Evolutionary conservation across 345 rosid species (phyloP), one percentile per base, ranked within the genome.

Genomic region (Sisymbrium altissimum): DNA sequence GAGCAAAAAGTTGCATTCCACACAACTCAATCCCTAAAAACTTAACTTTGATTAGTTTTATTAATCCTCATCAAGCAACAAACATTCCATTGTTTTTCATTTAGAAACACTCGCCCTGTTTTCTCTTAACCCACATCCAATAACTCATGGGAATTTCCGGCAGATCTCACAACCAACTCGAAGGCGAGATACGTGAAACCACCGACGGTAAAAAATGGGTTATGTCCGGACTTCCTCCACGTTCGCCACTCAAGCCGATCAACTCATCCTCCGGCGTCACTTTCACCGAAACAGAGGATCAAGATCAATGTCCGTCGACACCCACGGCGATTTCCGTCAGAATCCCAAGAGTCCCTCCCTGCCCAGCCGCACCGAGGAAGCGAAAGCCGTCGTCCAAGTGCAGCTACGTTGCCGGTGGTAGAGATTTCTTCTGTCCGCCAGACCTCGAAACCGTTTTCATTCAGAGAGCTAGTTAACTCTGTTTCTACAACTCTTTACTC

Each of bases 361-460:
- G 95, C 56, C 97, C 97, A 23, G 85, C 88, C n/a, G 82, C 97
- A 2, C 97, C 95, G 1, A 84, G 81, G 85, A 91, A 88, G 77
- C 77, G 84, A 18, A 91, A 83, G 58, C 65, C 83, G 43, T 49
- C 87, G n/a, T 53, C 68, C 27, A 88, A 83, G 67, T 77, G 80
- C 64, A 68, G 81, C 18, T 71, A 67, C 57, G 71, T 72, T n/a
- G 59, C 78, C 55, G 62, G 67, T 1, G 67, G 59, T 45, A 78
- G 84, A 43, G 84, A 65, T 48, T 87, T 80, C 79, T 87, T 87
- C 13, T 71, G 78, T 59, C 89, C 92, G 4, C 88, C 86, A 13
- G 89, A 87, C 63, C 84, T 87, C 49, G 92, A 87, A 49, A 78
- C 81, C 32, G 85, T 85, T 39, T 87, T 87, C 58, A 75, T 84